Evolutionary conservation across 495 filamentous ascomycete species (phyloP), one percentile per base, ranked within the genome.

Genomic region (Neurospora sp.): DNA sequence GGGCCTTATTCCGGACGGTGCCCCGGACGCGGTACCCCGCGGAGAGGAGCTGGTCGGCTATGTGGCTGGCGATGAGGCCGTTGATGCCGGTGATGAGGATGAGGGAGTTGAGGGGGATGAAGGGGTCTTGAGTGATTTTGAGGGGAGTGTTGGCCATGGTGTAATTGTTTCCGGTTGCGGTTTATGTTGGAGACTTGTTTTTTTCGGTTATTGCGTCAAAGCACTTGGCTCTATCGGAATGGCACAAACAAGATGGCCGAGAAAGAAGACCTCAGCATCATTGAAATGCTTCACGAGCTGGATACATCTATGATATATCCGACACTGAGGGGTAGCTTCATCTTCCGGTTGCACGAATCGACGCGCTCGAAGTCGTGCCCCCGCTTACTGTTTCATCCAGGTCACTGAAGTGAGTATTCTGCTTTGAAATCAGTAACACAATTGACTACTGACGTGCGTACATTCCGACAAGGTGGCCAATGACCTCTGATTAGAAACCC

Each of bases 51-150:
- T 85, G 75, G 76, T 88, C 80, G 69, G 81, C 82, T 22, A 86
- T 76, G 71, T 90, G 85, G 39, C 83, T 85, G 22, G 77, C 88
- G 71, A 90, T 86, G 73, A 82, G 87, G 69, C 88, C 88, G 75
- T 86, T 89, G 31, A 79, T 83, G n/a, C 87, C 87, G 5, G 87
- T 90, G 39, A 91, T 83, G 20, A 89, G 81, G 74, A 85, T 71
- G 12, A 76, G 73, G 31, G 78, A 75, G 74, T 71, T 27, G 31
- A 59, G 27, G 0, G 78, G 75, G 69, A 81, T 73, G 68, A 68
- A 39, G 72, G 76, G 70, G 70, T 69, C 14, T 9, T 77, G 53
- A 68, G 71, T 22, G 44, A 72, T 69, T 10, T 61, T 70, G 37
- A 73, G 69, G 41, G 42, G 72, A 35, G 37, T 20, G 18, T 70